Evolutionary conservation across 1,284 basidiomycete genomes (phyloP), one percentile per base, ranked within the genome.

Genomic region (Hemileia vastatrix): DNA sequence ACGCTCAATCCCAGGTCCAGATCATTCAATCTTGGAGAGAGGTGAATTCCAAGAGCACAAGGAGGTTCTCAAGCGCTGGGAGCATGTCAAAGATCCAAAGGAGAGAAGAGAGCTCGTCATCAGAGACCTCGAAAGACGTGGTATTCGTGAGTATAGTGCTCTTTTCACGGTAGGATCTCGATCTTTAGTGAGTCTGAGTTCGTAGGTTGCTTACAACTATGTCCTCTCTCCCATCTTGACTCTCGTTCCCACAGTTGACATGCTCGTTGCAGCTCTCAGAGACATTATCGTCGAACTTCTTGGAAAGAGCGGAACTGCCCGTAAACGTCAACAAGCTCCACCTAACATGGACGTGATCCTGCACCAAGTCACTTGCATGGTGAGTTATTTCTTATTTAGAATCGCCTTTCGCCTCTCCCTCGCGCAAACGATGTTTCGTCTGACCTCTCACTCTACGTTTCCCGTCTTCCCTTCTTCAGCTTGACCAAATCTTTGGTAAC

Each of bases 241-340:
- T 27, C 27, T 27, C 27, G 27, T 27, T 27, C 27, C 27, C 27
- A 27, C 27, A 27, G 27, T 70, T 45, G 68, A 70, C 57, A 64
- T 66, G 67, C 65, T 70, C 50, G 57, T 70, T 6, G 64, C 64
- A 23, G 67, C 68, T 4, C 44, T 70, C 1, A 61, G 65, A 53
- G 64, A 70, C 18, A 57, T 70, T 1, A 64, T 70, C 56, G 63
- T 65, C 55, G 67, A 65, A 44, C 63, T 70, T 23, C 66, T 70
- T 21, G 68, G 68, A 32, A 56, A 56, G 50, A 66, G 63, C 21
- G 60, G 65, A 48, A 65, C 65, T 13, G 61, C 40, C 19, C 23
- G 21, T 27, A 31, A 27, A 53, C 21, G 47, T 57, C 40, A 19
- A 23, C 6, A 57, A 13, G 18, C 18, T 9, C 21, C 36, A n/a